Percentiles rank a stretch among this genome's conserved stretches.
Conservation (phyloP, 306 rosid species). For the Quillaja saponaria region DNA sequence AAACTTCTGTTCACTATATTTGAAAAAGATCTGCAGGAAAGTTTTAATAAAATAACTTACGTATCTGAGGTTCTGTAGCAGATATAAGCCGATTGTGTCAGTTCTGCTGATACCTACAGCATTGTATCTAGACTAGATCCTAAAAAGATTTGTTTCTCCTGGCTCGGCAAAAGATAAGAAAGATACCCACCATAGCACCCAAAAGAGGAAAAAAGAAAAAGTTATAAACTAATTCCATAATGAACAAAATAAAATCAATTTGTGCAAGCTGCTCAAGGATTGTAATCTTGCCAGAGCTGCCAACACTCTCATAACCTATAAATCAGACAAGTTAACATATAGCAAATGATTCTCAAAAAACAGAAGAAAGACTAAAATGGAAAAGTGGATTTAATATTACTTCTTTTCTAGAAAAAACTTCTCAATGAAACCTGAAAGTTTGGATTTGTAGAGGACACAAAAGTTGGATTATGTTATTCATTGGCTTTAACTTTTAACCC, state of each 20-base stretch:
- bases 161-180: slow-evolving; percentile 2
- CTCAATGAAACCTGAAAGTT: neutral
- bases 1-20: too few relatives aligned
- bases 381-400: slow-evolving; percentile 2
- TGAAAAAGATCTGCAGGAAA: too few relatives aligned
- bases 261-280: slow-evolving; percentile 78
- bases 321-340: slow-evolving; percentile 17
- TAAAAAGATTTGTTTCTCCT: neutral
- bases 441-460: slow-evolving; percentile 9
- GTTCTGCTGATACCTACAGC: too few relatives aligned
- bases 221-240: slow-evolving; percentile 2
- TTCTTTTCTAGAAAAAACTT: neutral
- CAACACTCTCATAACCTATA: slow-evolving; percentile 76
- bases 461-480: too few relatives aligned
- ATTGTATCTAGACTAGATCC: too few relatives aligned
- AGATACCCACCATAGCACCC: slow-evolving; percentile 1
- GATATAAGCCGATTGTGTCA: too few relatives aligned
- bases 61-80: too few relatives aligned
- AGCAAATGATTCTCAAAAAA: slow-evolving; percentile 3
- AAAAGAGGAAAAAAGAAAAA: slow-evolving; percentile 10
- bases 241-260: slow-evolving; percentile 33
- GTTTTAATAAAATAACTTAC: too few relatives aligned
- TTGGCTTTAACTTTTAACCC: neutral
- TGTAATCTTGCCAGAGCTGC: slow-evolving; percentile 40
- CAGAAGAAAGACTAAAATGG: neutral